Evolutionary conservation across 2,329 filamentous ascomycete genomes (phyloP).

Genomic region (Herpotrichia juniperi): DNA sequence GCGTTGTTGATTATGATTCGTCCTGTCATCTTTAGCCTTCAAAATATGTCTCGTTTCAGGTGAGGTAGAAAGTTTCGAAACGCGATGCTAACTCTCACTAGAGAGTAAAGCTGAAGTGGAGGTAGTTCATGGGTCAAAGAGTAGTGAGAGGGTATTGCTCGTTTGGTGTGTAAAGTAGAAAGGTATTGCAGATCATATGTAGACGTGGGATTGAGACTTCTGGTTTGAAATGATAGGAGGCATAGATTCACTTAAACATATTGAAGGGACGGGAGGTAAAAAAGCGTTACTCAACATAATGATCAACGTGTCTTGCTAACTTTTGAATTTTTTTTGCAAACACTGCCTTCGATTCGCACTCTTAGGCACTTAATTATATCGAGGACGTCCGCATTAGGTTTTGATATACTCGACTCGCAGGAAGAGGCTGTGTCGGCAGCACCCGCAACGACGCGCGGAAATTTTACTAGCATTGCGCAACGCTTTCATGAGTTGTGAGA

Average conservation of each 20-base stretch:
- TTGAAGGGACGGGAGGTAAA: no score
- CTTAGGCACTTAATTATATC: no score
- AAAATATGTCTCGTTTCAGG: background rate
- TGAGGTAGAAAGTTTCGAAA: background rate
- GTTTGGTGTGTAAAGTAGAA: background rate
- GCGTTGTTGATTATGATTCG: background rate
- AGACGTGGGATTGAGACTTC: no score
- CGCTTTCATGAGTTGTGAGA: background rate
- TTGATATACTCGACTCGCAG: background rate
- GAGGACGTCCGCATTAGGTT: background rate
- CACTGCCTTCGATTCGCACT: no score
- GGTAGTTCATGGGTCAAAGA: background rate
- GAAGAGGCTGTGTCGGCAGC: background rate
- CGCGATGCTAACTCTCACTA: background rate
- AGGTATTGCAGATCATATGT: background rate
- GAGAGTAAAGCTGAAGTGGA: background rate
- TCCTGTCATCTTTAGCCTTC: background rate
- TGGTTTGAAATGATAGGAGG: no score
- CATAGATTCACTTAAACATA: no score
- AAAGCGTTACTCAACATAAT: no score
- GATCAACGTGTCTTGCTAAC: no score
- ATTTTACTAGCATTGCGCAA: background rate
- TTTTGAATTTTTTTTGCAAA: no score
- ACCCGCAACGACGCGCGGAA: background rate
- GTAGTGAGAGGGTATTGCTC: background rate